Evolutionary conservation across 148 eudicot genomes (phyloP), one percentile per base, ranked within the genome.

Genomic region (Talinum fruticosum): DNA sequence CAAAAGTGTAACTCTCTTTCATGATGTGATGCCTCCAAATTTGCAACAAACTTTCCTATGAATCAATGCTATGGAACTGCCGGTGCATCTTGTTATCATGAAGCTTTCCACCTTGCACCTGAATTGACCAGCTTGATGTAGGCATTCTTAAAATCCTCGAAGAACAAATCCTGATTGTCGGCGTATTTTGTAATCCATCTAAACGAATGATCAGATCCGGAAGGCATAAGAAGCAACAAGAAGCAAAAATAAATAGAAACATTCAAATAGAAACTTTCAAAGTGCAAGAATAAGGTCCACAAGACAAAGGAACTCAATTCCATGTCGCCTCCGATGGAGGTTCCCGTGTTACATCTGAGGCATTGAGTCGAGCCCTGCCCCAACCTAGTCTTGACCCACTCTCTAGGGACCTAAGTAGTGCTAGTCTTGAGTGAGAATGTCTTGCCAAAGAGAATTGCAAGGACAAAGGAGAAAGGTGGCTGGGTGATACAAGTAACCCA

Each of bases 111-210:
- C 75, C 77, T 87, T 32, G 97, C 99, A 64, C 99, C 99, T 19
- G 88, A 84, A 81, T 96, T 85, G 53, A 91, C 94, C 38, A 96
- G 94, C 83, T 96, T 96, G 84, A 85, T 84, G 74, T 93, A 96
- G 68, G 87, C 97, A 74, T 89, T 87, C 93, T 85, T 89, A 74
- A 96, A 96, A 87, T 96, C 97, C 74, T 89, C 82, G 64, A 93
- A 93, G 76, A 96, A 96, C 75, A 83, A 24, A 74, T 86, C 73
- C 83, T 96, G 85, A 78, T 96, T 83, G 12, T 86, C 79, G 0
- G 99, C 97, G 81, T 96, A 96, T 81, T 78, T 83, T 45, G 85
- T 81, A 83, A 93, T 88, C 99, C 97, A 96, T 86, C 99, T 96
- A 12, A 62, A 86, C 80, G 71, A 51, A 61, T 64, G 69, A 67